Evolutionary conservation across 305 asterid species (phyloP), one percentile per base, ranked within the genome.

Genomic region (Solanum hybrid): DNA sequence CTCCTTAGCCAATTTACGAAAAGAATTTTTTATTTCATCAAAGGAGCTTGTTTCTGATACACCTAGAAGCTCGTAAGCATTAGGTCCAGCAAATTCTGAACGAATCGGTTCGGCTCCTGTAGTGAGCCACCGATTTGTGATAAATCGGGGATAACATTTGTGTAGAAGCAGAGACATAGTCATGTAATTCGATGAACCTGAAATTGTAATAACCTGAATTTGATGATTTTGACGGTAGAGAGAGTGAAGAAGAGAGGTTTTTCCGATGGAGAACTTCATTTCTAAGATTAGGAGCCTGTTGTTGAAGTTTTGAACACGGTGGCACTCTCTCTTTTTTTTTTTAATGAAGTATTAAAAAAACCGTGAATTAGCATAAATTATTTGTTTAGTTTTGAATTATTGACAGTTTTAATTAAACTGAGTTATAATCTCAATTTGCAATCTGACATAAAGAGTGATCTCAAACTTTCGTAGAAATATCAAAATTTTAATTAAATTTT

Each of bases 1-100:
- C 91, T 94, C 97, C 94, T 97, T 95, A 24, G 99, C 99, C 94
- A 96, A 92, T 90, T 93, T 95, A 27, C 93, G 95, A 75, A 95
- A 97, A 6, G 98, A 94, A 72, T 94, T 93, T 89, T 96, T 96
- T 72, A 97, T 96, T 91, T 96, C 97, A n/a, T 94, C 93, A 42
- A 92, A 92, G 2, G 98, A 93, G 93, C 99, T 95, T 31, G 92
- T 91, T 88, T 91, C 92, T 1, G 98, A 91, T 24, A 96, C 97
- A 34, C 96, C 96, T 11, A 96, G 94, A 71, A 97, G 89, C 26
- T 95, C 97, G 90, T 95, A 95, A 7, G 99, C 98, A 91, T 93
- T 95, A 73, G 88, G 86, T 38, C 96, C 97, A 79, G 93, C 89
- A 89, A 95, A 91, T 75, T 96, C 98, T 14, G 96, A 93, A 73